Evolutionary conservation across 768 basidiomycete species (phyloP), one percentile per base, ranked within the genome.

Genomic region (Leccinum olivaceopallidum): DNA sequence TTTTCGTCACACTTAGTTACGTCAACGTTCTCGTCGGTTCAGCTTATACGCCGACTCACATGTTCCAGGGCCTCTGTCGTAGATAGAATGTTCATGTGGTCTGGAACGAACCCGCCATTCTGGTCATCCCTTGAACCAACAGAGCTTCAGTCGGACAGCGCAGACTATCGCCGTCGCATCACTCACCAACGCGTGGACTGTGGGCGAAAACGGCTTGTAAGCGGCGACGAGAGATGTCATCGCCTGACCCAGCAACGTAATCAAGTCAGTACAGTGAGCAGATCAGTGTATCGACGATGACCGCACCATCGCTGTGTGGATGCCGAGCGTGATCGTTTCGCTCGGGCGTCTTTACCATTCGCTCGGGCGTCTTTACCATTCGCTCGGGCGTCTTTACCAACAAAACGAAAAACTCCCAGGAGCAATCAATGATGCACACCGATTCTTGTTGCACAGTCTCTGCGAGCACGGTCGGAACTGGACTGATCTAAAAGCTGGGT

Each of bases 381-480:
- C 30, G 81, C 81, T 55, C 90, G 81, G 22, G 88, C 90, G 28
- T 83, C 78, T 53, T 75, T 77, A 13, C 89, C 88, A 94, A 84
- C 30, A 94, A 58, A 18, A 94, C 82, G 65, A 90, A 94, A 50
- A 89, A 76, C 73, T 94, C 92, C 85, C 90, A 91, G 20, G 85
- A 75, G 67, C 89, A 92, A 68, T 94, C 87, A 37, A 91, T 69
- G 52, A 93, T 75, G 65, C 85, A 87, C 6, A 92, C 82, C 16
- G 79, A 82, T 16, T 72, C 71, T 56, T 80, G 74, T 13, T 80
- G 69, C 2, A 69, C 62, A 1, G 64, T 63, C 51, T 80, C 79
- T 24, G 75, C 73, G 14, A 75, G 75, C 32, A 88, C 74, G 22
- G 74, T 79, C 28, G 79, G 63, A n/a, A 88, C 73, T 20, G 74